A percentile compares a stretch with the other conserved stretches of the same genome.
Conservation (phyloP, 1,284 basidiomycete species). For the Leccinum solheimii region DNA sequence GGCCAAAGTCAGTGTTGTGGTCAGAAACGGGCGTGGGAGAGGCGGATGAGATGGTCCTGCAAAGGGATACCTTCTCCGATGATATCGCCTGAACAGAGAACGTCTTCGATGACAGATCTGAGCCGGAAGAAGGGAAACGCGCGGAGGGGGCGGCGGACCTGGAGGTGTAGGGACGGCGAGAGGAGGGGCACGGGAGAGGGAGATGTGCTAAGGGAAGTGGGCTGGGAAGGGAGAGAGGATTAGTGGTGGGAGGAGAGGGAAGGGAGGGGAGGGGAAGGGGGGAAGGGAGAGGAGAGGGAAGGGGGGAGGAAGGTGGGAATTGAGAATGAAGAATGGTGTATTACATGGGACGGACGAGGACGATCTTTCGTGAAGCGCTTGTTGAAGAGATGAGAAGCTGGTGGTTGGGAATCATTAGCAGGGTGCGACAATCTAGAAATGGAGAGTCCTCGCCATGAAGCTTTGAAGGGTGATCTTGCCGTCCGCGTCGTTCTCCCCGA, state of each 20-base stretch:
- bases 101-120: conserved; percentile 56
- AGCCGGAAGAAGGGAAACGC: conserved; percentile 30
- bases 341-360: conserved; percentile 36
- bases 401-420: conserved; percentile 46
- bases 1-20: conserved; percentile 43
- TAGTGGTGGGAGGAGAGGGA: conserved; percentile 25
- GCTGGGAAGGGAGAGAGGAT: conserved; percentile 26
- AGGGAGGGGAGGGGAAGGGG: conserved; percentile 27
- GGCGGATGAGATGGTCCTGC: conserved; percentile 61
- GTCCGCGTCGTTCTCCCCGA: no score
- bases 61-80: conserved; percentile 65
- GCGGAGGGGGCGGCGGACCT: conserved; percentile 21
- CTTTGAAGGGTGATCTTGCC: no score
- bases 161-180: conserved; percentile 32
- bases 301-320: conserved; percentile 36
- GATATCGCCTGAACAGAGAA: conserved; percentile 67
- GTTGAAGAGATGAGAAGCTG: conserved; percentile 35
- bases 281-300: conserved; percentile 29
- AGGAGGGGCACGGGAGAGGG: conserved; percentile 33
- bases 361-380: conserved; percentile 43
- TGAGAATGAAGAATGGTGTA: conserved; percentile 12
- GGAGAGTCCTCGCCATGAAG: no score
- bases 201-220: conserved; percentile 28
- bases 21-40: conserved; percentile 39
- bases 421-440: conserved; percentile 24